Conservation (phyloP, 257 asterid genomes). For the Salvia rosmarinus region DNA sequence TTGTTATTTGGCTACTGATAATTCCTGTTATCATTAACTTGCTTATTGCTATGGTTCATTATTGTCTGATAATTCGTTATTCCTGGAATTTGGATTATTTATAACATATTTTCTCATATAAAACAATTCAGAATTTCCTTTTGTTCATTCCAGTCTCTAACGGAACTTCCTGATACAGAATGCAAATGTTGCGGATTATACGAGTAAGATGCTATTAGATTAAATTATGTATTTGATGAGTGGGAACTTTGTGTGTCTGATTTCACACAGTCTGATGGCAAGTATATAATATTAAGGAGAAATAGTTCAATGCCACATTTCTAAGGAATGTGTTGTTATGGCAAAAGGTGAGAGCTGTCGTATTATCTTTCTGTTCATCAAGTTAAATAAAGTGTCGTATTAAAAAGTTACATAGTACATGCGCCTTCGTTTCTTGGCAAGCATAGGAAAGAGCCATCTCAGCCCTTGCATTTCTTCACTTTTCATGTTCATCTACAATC, state of each 20-base stretch:
- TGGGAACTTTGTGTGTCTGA: slow-evolving; percentile 89
- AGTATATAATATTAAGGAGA: slow-evolving; percentile 47
- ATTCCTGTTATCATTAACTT: background rate
- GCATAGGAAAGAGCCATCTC: background rate
- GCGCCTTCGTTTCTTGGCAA: background rate
- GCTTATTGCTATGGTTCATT: background rate
- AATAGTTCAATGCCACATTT: slow-evolving; percentile 52
- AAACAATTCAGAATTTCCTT: slow-evolving; percentile 21
- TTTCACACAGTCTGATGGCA: slow-evolving; percentile 61
- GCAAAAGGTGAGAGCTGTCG: slow-evolving; percentile 38
- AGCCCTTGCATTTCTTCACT: background rate
- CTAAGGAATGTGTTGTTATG: slow-evolving; percentile 44
- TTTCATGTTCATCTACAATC: background rate
- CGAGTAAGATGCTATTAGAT: slow-evolving; percentile 61
- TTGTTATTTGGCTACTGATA: background rate
- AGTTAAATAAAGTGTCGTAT: background rate
- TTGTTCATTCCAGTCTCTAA: slow-evolving; percentile 69
- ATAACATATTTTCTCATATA: background rate
- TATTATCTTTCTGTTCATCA: slow-evolving; percentile 9
- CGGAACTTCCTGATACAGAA: slow-evolving; percentile 54
- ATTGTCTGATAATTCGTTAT: background rate
- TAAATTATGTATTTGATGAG: slow-evolving; percentile 68
- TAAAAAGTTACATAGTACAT: background rate
- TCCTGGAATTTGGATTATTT: background rate
- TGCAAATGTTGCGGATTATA: slow-evolving; percentile 89